Evolutionary conservation across 176 grass and related monocot genomes (phyloP).

Genomic region (Rhynchospora breviuscula): DNA sequence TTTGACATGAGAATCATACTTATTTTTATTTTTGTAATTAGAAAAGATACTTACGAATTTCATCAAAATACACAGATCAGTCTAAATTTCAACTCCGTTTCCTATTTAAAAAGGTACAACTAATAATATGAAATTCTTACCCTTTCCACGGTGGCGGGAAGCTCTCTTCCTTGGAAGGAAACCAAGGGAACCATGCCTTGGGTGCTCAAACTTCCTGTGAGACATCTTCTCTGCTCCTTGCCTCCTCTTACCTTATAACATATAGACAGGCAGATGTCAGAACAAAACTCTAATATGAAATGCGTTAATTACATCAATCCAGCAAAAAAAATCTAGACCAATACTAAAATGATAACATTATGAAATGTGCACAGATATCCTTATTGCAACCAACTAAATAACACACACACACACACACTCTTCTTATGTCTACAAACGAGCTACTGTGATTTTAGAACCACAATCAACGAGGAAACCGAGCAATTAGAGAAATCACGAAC

Average conservation of each 20-base stretch:
- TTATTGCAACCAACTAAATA: not conserved
- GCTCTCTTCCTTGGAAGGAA: conserved; percentile 86
- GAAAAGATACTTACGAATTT: not conserved
- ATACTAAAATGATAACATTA: no score
- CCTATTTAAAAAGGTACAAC: not conserved
- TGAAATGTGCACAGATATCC: not conserved
- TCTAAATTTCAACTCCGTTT: not conserved
- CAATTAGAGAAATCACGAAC: not conserved
- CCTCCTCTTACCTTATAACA: conserved; percentile 36
- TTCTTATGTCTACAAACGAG: not conserved
- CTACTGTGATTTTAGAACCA: not conserved
- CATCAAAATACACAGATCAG: not conserved
- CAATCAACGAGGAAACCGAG: not conserved
- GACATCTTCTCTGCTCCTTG: conserved; percentile 60
- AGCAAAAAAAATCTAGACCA: no score
- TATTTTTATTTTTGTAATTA: not conserved
- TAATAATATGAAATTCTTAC: conserved; percentile 19
- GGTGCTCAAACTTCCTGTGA: conserved; percentile 97
- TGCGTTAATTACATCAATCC: no score
- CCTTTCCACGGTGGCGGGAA: conserved; percentile 87
- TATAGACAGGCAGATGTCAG: not conserved
- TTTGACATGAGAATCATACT: not conserved
- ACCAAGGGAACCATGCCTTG: conserved; percentile 90
- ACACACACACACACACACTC: not conserved
- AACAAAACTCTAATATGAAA: not conserved